Evolutionary conservation across 495 filamentous ascomycete genomes (phyloP).

Genomic region (Hypomontagnella monticulosa): DNA sequence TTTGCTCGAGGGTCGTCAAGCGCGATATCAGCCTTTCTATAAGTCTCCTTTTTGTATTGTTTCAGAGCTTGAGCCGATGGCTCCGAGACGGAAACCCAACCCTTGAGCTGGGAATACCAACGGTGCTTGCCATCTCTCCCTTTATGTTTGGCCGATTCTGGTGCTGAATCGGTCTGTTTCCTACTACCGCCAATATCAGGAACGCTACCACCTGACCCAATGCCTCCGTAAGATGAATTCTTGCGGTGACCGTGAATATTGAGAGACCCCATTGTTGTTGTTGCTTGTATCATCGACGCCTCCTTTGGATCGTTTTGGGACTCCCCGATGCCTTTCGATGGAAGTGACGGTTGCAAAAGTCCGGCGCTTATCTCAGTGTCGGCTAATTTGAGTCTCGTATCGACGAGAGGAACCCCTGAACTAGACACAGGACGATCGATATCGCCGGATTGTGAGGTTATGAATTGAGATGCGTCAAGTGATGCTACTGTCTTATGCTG

Average conservation of each 20-base stretch:
- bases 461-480: conserved; percentile 34
- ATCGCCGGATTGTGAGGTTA: conserved; percentile 10
- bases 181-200: not conserved
- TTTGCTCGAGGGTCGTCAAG: conserved; percentile 43
- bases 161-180: not conserved
- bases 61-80: conserved; percentile 53
- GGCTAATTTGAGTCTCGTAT: conserved; percentile 25
- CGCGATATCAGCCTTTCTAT: conserved; percentile 47
- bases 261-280: conserved; percentile 16
- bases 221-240: not conserved
- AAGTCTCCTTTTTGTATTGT: conserved; percentile 51
- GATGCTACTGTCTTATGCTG: conserved; percentile 38
- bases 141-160: conserved; percentile 21
- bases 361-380: not conserved
- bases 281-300: conserved; percentile 1
- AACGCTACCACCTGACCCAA: not conserved
- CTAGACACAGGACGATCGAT: conserved; percentile 39
- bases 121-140: conserved; percentile 31
- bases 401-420: conserved; percentile 41
- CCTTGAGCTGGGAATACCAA: conserved; percentile 52
- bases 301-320: not conserved
- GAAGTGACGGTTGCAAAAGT: not conserved
- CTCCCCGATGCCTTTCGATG: not conserved
- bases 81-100: conserved; percentile 53
- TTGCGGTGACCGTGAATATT: conserved; percentile 10